These are phyloP conservation scores for Corchorus capsularis DNA, from an alignment of 345 rosid genomes.

Conservation along the genomic window DNA sequence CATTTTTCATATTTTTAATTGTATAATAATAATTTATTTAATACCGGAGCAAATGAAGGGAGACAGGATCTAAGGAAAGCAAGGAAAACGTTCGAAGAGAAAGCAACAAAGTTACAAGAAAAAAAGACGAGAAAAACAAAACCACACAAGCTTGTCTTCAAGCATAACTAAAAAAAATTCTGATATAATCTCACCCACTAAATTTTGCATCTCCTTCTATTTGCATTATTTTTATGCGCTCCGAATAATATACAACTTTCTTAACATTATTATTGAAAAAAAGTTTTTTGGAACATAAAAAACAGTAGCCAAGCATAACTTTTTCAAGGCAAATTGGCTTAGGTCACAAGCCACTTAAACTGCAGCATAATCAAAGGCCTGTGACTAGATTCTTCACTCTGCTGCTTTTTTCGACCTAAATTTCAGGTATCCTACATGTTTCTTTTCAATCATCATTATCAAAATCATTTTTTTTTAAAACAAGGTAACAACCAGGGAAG, in stretches of 20 bases:
- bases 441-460: not conserved
- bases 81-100: not conserved
- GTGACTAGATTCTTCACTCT: constrained; percentile 3
- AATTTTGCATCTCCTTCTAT: not conserved
- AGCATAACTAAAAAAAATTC: not conserved
- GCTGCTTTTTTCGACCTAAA: not conserved
- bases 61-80: not conserved
- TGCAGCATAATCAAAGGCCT: not conserved
- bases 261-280: not conserved
- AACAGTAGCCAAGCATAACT: constrained; percentile 10
- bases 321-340: constrained; percentile 29
- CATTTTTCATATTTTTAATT: not conserved
- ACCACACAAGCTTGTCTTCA: not conserved
- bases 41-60: not conserved
- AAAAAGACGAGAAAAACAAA: not conserved
- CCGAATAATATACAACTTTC: constrained; percentile 5
- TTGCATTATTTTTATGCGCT: not conserved
- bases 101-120: not conserved
- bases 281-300: not conserved
- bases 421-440: not conserved
- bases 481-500: no score
- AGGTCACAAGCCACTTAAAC: constrained; percentile 8
- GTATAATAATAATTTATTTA: not conserved
- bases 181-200: constrained; percentile 7
- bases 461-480: not conserved